These are phyloP conservation scores for Triticum timopheevii DNA, from an alignment of 176 grass and related monocot species.

Conservation along the genomic window DNA sequence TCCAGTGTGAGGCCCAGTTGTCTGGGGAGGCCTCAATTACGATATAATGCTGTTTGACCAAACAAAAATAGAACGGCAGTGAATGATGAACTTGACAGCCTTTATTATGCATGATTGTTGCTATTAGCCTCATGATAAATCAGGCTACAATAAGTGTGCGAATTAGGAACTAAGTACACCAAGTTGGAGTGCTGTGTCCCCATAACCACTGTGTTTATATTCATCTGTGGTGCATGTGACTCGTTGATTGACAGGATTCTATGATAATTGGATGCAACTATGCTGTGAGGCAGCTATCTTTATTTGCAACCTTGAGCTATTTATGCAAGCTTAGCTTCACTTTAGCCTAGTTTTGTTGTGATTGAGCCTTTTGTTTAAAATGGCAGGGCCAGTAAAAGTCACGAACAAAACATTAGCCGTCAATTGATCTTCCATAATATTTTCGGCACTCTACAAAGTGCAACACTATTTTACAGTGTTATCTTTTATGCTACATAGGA, in stretches of 20 bases:
- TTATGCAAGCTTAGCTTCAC: background rate
- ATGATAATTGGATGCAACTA: conserved; percentile 18
- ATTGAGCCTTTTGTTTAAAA: conserved; percentile 2
- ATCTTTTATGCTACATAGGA: background rate
- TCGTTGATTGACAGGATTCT: background rate
- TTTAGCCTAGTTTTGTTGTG: background rate
- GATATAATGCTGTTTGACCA: background rate
- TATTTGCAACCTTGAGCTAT: background rate
- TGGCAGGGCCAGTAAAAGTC: background rate
- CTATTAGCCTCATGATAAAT: conserved; percentile 4
- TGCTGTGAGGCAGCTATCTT: background rate
- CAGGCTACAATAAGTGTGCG: background rate
- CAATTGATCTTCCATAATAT: background rate
- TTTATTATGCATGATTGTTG: background rate
- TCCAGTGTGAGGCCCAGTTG: background rate
- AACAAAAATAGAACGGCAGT: background rate
- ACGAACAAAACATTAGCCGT: background rate
- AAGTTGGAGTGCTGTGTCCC: background rate
- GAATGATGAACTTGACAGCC: background rate
- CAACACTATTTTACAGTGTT: background rate
- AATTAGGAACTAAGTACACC: background rate
- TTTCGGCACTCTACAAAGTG: background rate
- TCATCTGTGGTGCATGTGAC: background rate
- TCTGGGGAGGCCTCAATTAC: background rate
- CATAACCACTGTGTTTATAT: background rate